Evolutionary conservation across 768 basidiomycete species (phyloP), one percentile per base, ranked within the genome.

Genomic region (Calocera viscosa): DNA sequence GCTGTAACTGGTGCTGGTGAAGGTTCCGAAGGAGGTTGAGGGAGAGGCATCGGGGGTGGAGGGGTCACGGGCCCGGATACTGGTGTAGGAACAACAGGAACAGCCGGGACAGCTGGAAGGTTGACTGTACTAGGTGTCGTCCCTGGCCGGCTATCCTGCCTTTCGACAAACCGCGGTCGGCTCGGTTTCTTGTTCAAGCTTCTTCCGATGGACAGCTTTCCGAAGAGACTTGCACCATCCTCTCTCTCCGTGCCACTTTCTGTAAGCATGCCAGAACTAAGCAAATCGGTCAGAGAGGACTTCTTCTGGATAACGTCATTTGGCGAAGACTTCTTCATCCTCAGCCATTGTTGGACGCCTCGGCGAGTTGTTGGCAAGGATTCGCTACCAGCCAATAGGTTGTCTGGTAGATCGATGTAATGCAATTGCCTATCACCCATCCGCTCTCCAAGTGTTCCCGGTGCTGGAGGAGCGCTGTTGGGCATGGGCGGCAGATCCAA

Each of bases 301-400:
- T 87, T 88, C 77, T 85, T 86, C 64, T 78, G 79, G 1, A 81
- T 77, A 39, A 75, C 77, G 38, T 19, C 64, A 38, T 39, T 64
- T 34, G 82, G 76, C 67, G 83, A 82, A 24, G 82, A 77, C 74
- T 84, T 85, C 84, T 70, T 79, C 30, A 67, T 60, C 10, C 63
- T 87, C 49, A 91, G 74, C 90, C 90, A 91, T 71, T 87, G 89
- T 75, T 85, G 87, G 28, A 91, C 90, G 26, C 86, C 89, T 65
- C 89, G 86, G 22, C 88, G 80, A 22, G 84, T 89, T 74, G 84
- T 89, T 1, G 90, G 90, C 60, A 60, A 91, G 78, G 71, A 85
- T 81, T 40, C 5, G 76, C 75, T 10, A 78, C 76, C 17, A 80
- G 78, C 19, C 79, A 74, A 10, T 72, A 70, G 2, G 72, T 39